Evolutionary conservation across 108 stramenopile species (phyloP).

Genomic region (Skeletonema grethae): DNA sequence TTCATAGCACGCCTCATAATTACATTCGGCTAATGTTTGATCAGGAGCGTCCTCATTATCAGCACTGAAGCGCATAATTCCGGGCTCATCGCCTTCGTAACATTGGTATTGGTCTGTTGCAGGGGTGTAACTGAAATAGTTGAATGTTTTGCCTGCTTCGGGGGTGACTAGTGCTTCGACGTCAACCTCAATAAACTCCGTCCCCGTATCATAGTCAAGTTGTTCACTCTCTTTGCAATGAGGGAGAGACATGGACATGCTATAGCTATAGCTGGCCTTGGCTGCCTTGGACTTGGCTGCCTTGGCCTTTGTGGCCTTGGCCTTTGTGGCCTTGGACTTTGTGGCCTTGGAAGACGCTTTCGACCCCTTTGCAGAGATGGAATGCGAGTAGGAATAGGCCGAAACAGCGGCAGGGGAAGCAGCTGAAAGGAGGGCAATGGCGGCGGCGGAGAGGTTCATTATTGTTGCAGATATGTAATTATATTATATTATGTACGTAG

Average conservation of each 20-base stretch:
- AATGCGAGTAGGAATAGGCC: background rate
- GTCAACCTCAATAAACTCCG: background rate
- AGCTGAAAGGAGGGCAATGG: background rate
- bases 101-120: background rate
- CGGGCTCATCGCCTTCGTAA: background rate
- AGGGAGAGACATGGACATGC: background rate
- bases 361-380: background rate
- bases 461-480: background rate
- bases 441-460: background rate
- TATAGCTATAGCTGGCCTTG: background rate
- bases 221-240: background rate
- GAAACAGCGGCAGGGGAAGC: background rate
- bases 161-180: background rate
- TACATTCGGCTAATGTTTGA: background rate
- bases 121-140: background rate
- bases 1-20: background rate
- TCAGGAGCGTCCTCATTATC: background rate
- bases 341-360: background rate
- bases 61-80: background rate
- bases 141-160: background rate
- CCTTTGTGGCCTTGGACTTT: background rate
- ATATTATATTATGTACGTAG: too few relatives aligned
- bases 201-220: background rate
- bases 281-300: background rate
- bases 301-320: too few relatives aligned